Conservation (phyloP, 495 filamentous ascomycete species). For the Trichoderma erinaceum region DNA sequence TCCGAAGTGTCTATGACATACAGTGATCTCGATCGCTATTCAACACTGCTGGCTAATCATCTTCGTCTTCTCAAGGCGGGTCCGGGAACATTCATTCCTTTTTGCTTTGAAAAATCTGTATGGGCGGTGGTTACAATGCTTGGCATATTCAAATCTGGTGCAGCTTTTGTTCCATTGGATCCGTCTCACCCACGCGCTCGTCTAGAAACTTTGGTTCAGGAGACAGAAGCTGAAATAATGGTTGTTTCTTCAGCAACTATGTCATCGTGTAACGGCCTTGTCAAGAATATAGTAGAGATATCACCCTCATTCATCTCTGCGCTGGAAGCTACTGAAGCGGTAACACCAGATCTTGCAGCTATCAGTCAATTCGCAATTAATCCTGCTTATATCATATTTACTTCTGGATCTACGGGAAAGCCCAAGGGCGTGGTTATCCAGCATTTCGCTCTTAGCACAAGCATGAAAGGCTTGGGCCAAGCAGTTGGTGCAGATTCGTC, state of each 20-base stretch:
- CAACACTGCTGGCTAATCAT: too few species aligned
- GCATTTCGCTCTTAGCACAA: slow-evolving; percentile 31
- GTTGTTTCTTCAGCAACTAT: neutral
- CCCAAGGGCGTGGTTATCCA: slow-evolving; percentile 40
- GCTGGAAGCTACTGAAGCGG: neutral
- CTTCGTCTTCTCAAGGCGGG: too few species aligned
- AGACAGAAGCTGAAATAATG: neutral
- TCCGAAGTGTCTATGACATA: too few species aligned
- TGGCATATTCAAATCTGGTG: neutral
- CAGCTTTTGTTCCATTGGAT: neutral
- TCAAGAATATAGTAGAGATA: neutral
- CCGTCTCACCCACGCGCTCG: neutral
- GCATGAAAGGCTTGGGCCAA: neutral
- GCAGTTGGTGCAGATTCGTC: too few species aligned
- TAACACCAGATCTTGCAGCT: neutral
- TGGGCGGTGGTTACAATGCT: slow-evolving; percentile 11
- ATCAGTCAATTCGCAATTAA: slow-evolving; percentile 13
- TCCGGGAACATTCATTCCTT: neutral
- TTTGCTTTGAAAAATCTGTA: slow-evolving; percentile 10
- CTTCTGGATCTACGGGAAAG: slow-evolving; percentile 49
- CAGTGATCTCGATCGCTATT: too few species aligned
- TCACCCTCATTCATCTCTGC: neutral
- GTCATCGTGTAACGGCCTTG: neutral
- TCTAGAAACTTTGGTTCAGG: neutral
- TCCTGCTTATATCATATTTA: slow-evolving; percentile 47